These are phyloP conservation scores for Incumbomyces delicatus DNA, from an alignment of 2,329 filamentous ascomycete species.

Conservation along the genomic window DNA sequence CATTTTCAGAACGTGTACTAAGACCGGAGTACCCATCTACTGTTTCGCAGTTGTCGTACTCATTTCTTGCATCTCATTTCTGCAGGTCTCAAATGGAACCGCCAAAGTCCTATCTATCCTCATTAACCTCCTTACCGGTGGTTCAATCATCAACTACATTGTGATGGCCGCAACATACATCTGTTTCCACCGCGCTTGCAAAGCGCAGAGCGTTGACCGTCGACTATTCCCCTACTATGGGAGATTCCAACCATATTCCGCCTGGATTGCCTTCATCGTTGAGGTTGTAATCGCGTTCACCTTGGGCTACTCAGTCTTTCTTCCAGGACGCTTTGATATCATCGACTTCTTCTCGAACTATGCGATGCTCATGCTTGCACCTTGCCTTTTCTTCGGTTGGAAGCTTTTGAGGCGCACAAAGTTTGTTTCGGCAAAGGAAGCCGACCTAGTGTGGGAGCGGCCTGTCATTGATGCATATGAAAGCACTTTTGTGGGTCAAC, in stretches of 20 bases:
- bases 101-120: conserved; percentile 50
- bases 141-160: conserved; percentile 50
- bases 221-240: conserved; percentile 57
- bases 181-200: conserved; percentile 57
- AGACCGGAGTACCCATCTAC: conserved; percentile 57
- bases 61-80: conserved; percentile 59
- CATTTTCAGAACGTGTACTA: conserved; percentile 40
- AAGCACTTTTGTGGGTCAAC: conserved; percentile 39
- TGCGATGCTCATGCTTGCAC: conserved; percentile 47
- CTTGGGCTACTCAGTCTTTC: conserved; percentile 46
- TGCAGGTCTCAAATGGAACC: conserved; percentile 55
- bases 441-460: conserved; percentile 51
- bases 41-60: conserved; percentile 54
- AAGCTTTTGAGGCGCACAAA: conserved; percentile 54
- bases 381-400: conserved; percentile 49
- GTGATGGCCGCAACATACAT: conserved; percentile 60
- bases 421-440: too few relatives aligned
- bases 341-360: conserved; percentile 58
- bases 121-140: conserved; percentile 37
- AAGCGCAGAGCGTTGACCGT: conserved; percentile 57
- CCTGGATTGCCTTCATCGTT: conserved; percentile 1
- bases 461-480: conserved; percentile 51
- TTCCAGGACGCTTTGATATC: conserved; percentile 50
- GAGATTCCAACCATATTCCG: conserved; percentile 47
- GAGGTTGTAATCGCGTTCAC: conserved; percentile 38